Evolutionary conservation across 2,329 filamentous ascomycete genomes (phyloP), one percentile per base, ranked within the genome.

Genomic region (Penicillium brevicompactum): DNA sequence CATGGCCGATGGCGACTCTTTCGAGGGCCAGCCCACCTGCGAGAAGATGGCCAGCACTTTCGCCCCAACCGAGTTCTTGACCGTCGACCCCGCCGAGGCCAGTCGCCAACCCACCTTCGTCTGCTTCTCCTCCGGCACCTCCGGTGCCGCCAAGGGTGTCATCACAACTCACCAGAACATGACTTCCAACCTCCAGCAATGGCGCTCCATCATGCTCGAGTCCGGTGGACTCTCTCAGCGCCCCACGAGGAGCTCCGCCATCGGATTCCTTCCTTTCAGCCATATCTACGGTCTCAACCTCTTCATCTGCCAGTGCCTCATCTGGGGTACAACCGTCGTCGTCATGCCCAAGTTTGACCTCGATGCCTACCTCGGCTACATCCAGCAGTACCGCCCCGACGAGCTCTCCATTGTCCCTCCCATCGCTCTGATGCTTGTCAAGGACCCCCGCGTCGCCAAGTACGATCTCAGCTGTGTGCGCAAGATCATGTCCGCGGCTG

Each of bases 41-140:
- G 57, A 63, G 31, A 41, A 61, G 13, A 46, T 64, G 4, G 61
- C 60, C 8, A 59, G 49, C 13, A 61, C 58, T 9, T 64, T 52
- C 31, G 31, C 53, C 3, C 49, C 48, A 14, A 43, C 24, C 5
- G 46, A 59, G 9, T 46, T 64, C n/a, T 42, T 47, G 2, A 18
- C 49, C 6, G 49, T 60, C 7, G 44, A 52, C 10, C 27, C 60
- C 4, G 21, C 53, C 9, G 55, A 61, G 9, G 58, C 59, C 11
- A 31, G 50, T 10, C 27, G 34, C n/a, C 62, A 56, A 42, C 47
- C 59, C 2, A 49, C 50, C 3, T 64, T 64, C 22, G 56, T 64
- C 40, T 64, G 62, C 55, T 64, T 64, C 30, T 64, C 62, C 5
- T 64, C 62, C 4, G 62, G 62, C 11, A 64, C 62, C 5, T 63